Base-by-base conservation (phyloP, 1,284 basidiomycete species). In the Exobasidium rhododendri region DNA sequence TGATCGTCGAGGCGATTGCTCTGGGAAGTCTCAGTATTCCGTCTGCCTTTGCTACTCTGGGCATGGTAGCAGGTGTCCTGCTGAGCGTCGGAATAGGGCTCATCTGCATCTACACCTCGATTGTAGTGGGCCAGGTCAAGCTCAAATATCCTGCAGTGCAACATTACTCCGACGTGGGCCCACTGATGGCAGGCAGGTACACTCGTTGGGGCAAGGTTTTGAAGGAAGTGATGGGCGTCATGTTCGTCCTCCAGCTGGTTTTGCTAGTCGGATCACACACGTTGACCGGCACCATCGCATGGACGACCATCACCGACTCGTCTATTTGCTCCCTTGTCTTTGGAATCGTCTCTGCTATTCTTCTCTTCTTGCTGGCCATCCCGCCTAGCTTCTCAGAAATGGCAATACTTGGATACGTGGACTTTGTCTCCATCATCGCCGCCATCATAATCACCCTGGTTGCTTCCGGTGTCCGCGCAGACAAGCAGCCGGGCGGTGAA, bases 401-500 rank as follows among this genome's bases (percentile, higher is more conserved):
- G 1, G 65, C 73, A 14, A 57, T 73, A 14, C 59, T 75, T n/a
- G 73, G 71, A 14, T 73, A 71, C 61, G 68, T 75, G 43, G 73
- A 75, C 58, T 73, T 71, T 45, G 70, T 59, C 11, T 68, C 65
- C 13, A 74, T 75, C 61, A 61, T 71, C 32, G 45, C 68, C 24
- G 73, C 73, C 31, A 73, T 75, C 28, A 59, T 71, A 24, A 56
- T 72, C 53, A 68, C 66, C 35, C 71, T 75, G 63, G 66, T 75
- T 26, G 71, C 70, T 10, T 71, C 71, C 1, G 73, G 73, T 28
- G 52, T 75, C 46, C 56, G 59, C 32, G 67, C 69, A 1, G 30
- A 31, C 17, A 56, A 71, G 28, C 22, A 59, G n/a, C 20, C 59
- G 7, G 65, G 59, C 3, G 46, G 66, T 17, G 46, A 66, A 43